Percentiles rank a stretch among this genome's conserved stretches.
Conservation (phyloP, 164 flowering plant species). For the Hamamelis virginiana region DNA sequence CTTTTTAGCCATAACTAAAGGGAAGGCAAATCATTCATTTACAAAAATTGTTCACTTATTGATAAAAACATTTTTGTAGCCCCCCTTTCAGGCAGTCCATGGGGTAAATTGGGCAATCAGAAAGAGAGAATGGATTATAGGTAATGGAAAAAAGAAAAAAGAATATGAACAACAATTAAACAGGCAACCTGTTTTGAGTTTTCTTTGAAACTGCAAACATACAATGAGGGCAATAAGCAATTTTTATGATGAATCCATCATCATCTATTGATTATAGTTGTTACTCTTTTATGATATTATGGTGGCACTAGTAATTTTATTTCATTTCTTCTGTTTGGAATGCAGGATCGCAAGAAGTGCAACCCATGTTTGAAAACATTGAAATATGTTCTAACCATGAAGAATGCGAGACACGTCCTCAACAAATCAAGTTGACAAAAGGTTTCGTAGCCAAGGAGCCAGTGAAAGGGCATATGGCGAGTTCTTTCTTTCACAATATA, state of each 20-base stretch:
- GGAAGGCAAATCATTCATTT: no score
- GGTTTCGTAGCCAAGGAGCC: slow-evolving; percentile 92
- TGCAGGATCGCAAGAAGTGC: slow-evolving; percentile 66
- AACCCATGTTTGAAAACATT: slow-evolving; percentile 24
- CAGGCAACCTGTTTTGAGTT: no score
- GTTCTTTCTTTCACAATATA: slow-evolving; percentile 41
- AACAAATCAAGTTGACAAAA: slow-evolving; percentile 76
- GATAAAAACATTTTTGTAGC: no score
- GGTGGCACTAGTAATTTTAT: not conserved
- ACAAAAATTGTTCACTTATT: no score
- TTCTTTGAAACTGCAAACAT: no score
- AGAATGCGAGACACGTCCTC: slow-evolving; percentile 55
- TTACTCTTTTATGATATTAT: not conserved
- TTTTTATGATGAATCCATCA: not conserved
- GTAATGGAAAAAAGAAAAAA: no score
- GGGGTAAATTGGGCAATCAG: no score
- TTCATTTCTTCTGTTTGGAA: slow-evolving; percentile 3
- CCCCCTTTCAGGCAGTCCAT: no score
- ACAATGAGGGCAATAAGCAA: not conserved
- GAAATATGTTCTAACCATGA: slow-evolving; percentile 67
- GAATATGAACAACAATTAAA: no score
- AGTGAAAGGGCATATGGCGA: slow-evolving; percentile 92
- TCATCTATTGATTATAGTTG: not conserved
- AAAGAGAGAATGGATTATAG: no score
- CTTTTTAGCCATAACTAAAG: no score